Conservation (phyloP, 345 rosid genomes). For the Eucalyptus rudis region DNA sequence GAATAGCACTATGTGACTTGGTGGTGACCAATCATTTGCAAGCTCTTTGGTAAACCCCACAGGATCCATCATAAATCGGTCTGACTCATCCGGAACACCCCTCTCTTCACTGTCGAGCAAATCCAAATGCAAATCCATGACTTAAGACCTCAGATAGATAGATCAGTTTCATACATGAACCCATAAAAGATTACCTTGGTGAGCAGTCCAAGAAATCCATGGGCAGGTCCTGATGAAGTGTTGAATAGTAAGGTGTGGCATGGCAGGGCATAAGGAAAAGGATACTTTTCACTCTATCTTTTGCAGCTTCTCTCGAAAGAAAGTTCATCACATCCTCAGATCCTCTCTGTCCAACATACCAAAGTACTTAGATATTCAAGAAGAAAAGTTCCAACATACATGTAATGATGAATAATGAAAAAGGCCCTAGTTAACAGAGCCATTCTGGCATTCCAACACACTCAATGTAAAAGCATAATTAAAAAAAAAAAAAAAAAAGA, state of each 20-base stretch:
- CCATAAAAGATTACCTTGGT: slow-evolving; percentile 42
- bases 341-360: slow-evolving; percentile 54
- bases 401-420: neutral
- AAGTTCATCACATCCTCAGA: slow-evolving; percentile 89
- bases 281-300: slow-evolving; percentile 48
- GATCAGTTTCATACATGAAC: neutral
- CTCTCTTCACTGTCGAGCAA: slow-evolving; percentile 43
- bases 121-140: neutral
- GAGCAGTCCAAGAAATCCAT: slow-evolving; percentile 85
- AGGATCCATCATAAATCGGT: slow-evolving; percentile 65
- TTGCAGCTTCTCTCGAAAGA: slow-evolving; percentile 61
- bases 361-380: neutral
- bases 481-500: neutral
- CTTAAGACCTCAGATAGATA: neutral
- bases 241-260: slow-evolving; percentile 84
- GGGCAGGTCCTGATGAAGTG: slow-evolving; percentile 52
- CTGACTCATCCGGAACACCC: slow-evolving; percentile 59
- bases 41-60: slow-evolving; percentile 38
- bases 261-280: slow-evolving; percentile 91
- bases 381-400: neutral
- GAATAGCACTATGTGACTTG: slow-evolving; percentile 69
- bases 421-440: neutral
- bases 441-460: neutral
- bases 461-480: neutral
- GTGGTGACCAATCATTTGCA: slow-evolving; percentile 48